Base-by-base conservation (phyloP, 352 stramenopile species). In the Globisporangium uncinulatum region DNA sequence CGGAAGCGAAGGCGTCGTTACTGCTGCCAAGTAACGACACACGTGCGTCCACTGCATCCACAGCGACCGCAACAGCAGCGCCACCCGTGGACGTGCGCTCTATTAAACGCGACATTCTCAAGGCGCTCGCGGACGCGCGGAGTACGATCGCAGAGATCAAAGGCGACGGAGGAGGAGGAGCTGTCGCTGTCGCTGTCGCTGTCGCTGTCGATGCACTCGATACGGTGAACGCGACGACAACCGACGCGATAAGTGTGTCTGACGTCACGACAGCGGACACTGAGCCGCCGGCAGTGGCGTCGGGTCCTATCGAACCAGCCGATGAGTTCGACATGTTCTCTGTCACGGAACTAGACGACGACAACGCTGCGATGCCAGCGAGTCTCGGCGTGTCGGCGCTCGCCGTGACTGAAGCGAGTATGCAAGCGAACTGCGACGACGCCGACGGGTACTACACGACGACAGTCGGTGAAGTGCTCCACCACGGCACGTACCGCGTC, bases 371-470 rank as follows among this genome's bases (percentile, higher is more conserved):
- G n/a, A 69, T 81, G 61, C 51, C 69, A 4, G 47, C 49, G 3
- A 64, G 51, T 11, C 34, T 62, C 46, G 57, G 55, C 6, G 64
- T 79, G 1, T 61, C 73, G 47, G 62, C 75, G 0, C 57, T 79
- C 29, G 67, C 67, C n/a, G 63, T 84, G 37, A 67, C 70, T 14
- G 65, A 73, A 24, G 73, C 72, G 8, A 66, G 61, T 10, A 36
- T 89, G 15, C 78, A 92, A 45, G 92, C 86, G 20, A 97, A 99
- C 63, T 99, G 88, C 58, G 96, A 99, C 62, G 97, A 99, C 63
- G 72, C 73, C 0, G 97, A 99, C 45, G 97, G 97, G 9, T 99
- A 99, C 72, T 99, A 99, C 77, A 96, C 89, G 45, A 86, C 94
- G 11, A 91, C 72, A 2, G 95, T 99, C 52, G 96, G 95, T 20